phyloP scores from a whole-genome alignment of 495 filamentous ascomycete species.

The Mytilinidion resinicola region DNA sequence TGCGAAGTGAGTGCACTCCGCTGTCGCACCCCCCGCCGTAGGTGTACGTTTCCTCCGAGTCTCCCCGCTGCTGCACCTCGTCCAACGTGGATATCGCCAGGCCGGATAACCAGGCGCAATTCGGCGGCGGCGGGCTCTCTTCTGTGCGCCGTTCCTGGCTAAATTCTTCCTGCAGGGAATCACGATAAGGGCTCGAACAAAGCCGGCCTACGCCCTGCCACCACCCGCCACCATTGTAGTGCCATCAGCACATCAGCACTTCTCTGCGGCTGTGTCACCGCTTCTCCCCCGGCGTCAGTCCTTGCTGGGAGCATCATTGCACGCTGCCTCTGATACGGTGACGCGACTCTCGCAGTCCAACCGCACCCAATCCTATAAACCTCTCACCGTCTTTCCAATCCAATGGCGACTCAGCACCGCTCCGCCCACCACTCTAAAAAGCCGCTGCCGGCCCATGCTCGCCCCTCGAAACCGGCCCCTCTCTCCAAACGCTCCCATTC shows the following conservation, averaged over 20 bases:
- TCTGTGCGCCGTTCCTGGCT: slow-evolving; percentile 26
- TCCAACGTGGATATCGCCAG: not conserved
- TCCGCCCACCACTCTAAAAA: slow-evolving; percentile 25
- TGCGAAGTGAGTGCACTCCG: not conserved
- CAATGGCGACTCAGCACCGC: slow-evolving; percentile 23
- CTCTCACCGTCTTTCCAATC: slow-evolving; percentile 29
- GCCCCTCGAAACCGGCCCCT: slow-evolving; percentile 22
- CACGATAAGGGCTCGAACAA: slow-evolving; percentile 29
- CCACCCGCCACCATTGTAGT: no score
- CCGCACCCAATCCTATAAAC: slow-evolving; percentile 13
- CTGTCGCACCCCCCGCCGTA: not conserved
- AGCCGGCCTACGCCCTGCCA: slow-evolving; percentile 8
- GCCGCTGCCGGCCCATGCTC: slow-evolving; percentile 22
- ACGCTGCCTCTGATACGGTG: slow-evolving; percentile 15
- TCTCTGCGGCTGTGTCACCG: slow-evolving; percentile 26
- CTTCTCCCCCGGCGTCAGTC: slow-evolving; percentile 15
- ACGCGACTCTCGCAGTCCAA: slow-evolving; percentile 19
- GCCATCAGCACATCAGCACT: slow-evolving; percentile 19
- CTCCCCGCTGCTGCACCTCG: not conserved
- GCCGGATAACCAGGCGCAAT: no score
- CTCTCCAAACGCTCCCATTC: slow-evolving; percentile 20
- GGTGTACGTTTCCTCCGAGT: not conserved
- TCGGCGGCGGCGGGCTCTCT: no score
- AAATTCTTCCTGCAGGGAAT: slow-evolving; percentile 27
- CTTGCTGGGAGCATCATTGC: slow-evolving; percentile 18